Evolutionary conservation across 75 land plant species (phyloP), one percentile per base, ranked within the genome.

Genomic region (Sequoia sempervirens): DNA sequence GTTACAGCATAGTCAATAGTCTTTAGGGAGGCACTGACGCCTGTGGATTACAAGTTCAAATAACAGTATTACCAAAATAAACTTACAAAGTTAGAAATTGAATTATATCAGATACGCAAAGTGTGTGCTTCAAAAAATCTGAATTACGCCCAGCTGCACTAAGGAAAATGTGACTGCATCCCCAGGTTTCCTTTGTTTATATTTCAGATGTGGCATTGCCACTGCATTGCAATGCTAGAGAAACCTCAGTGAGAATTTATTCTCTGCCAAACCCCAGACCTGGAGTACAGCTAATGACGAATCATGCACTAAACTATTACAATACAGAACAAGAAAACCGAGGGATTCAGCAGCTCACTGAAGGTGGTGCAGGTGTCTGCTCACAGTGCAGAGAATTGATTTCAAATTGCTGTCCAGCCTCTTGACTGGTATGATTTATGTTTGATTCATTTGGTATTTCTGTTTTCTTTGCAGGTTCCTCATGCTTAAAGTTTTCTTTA

Each of bases 331-430:
- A n/a, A n/a, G 4, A 28, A 78, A 78, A 81, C 56, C 74, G 58
- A 28, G 10, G 75, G 12, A 37, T 37, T 82, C 83, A 82, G 78
- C 83, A 82, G 83, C 83, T 82, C 76, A 82, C 83, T 70, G 83
- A 66, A 41, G 83, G 40, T 70, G 83, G 82, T 54, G 37, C 83
- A 36, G 83, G 80, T 43, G 80, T 43, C 45, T 82, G 74, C 83
- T 82, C 80, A n/a, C 80, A 45, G 30, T 45, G 80, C 80, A 78
- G 80, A 78, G 80, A 78, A 78, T 78, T 78, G 13, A 78, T 78
- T 45, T 78, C 80, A 43, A 47, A 45, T 43, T 26, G 80, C 47
- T 78, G 80, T 78, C 32, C 52, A 9, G 45, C 45, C 52, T 78
- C 80, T 78, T 78, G 80, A 45, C 80, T 78, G 41, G 47, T 47